Conservation (phyloP, 306 rosid genomes). For the Rubus parviflorus region DNA sequence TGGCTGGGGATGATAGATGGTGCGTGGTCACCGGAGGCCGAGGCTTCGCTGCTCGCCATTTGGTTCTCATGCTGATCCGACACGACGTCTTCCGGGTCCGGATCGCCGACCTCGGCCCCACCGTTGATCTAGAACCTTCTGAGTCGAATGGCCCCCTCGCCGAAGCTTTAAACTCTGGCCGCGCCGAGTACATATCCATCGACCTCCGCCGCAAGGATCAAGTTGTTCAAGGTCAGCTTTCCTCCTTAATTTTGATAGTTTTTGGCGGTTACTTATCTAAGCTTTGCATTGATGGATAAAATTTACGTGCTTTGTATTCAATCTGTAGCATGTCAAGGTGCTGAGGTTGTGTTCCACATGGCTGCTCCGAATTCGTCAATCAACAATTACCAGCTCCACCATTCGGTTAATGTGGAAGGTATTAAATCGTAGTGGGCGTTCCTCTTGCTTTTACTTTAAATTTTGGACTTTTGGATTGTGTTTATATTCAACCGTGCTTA, state of each 20-base stretch:
- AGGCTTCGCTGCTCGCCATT: constrained; percentile 93
- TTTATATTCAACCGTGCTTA: neutral
- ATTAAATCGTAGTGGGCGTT: neutral
- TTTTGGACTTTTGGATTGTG: constrained; percentile 5
- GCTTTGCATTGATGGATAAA: neutral
- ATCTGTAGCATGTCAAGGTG: constrained; percentile 71
- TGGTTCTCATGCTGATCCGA: constrained; percentile 71
- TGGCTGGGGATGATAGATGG: constrained; percentile 60
- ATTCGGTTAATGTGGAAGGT: constrained; percentile 92
- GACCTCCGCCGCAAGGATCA: constrained; percentile 84
- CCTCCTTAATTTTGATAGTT: too few relatives aligned
- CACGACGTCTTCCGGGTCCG: constrained; percentile 53
- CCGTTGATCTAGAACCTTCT: constrained; percentile 57
- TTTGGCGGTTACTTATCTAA: neutral
- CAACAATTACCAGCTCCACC: constrained; percentile 74
- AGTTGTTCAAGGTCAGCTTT: constrained; percentile 51
- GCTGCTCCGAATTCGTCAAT: constrained; percentile 96
- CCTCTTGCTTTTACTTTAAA: too few relatives aligned
- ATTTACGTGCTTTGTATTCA: neutral
- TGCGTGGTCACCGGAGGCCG: constrained; percentile 95
- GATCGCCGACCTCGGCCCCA: constrained; percentile 69
- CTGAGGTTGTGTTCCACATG: constrained; percentile 91
- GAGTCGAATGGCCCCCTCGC: constrained; percentile 70
- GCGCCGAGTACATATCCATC: constrained; percentile 57
- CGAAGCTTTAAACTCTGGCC: constrained; percentile 67